Percentiles rank a stretch among this genome's conserved stretches.
Evolutionary conservation across 306 rosid genomes (phyloP).

Genomic region (Fragaria nilgerrensis): DNA sequence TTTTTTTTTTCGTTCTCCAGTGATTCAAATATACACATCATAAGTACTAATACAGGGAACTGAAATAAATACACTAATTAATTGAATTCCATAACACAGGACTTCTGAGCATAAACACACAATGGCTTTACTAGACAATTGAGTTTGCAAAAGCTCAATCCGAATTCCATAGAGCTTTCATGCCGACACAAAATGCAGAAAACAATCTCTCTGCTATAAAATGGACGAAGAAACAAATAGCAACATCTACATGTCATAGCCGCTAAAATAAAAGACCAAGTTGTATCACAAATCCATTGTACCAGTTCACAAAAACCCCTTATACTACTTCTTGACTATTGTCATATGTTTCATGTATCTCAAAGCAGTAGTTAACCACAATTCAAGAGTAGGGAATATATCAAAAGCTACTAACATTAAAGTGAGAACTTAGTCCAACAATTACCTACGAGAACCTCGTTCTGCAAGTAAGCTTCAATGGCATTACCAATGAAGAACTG

Average conservation of each 20-base stretch:
- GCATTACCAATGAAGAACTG: slow-evolving; percentile 56
- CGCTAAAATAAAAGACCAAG: background rate
- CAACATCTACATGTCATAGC: background rate
- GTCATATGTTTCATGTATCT: background rate
- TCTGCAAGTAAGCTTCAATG: slow-evolving; percentile 46
- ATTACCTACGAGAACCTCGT: slow-evolving; percentile 73
- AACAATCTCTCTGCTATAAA: background rate
- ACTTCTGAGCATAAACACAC: background rate
- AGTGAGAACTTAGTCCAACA: slow-evolving; percentile 11
- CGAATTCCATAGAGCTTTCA: background rate
- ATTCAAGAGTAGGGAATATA: background rate
- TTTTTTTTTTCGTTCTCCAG: slow-evolving; percentile 2
- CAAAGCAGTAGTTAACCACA: background rate
- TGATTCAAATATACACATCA: background rate
- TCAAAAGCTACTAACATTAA: background rate
- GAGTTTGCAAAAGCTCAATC: background rate
- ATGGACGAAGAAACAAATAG: background rate
- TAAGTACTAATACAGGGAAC: background rate
- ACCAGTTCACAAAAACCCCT: background rate
- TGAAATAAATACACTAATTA: background rate
- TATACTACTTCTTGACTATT: background rate
- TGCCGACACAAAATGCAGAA: background rate
- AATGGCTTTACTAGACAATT: background rate
- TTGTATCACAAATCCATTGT: background rate
- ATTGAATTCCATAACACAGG: background rate